Percentiles rank a stretch among this genome's conserved stretches.
Evolutionary conservation across 441 rosid species (phyloP).

Genomic region (Geranium incanum): DNA sequence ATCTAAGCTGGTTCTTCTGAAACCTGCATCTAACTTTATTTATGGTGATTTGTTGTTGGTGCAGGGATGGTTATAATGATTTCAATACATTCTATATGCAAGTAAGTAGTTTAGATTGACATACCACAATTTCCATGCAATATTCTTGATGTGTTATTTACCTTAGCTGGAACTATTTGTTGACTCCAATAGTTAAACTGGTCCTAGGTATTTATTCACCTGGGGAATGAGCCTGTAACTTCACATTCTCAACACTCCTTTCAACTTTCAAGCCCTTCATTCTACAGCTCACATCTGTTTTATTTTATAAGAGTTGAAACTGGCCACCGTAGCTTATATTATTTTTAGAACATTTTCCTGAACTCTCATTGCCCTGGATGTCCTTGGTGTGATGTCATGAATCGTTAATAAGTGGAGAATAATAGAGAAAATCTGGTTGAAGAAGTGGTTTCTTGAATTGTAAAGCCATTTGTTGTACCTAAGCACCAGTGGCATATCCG

Average conservation of each 20-base stretch:
- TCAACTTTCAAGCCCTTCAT: neutral
- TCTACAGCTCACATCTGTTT: neutral
- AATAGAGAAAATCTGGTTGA: neutral
- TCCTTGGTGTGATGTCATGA: neutral
- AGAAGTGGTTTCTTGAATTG: neutral
- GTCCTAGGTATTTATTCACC: neutral
- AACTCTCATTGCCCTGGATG: neutral
- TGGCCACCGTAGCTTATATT: neutral
- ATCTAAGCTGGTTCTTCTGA: slow-evolving; percentile 10
- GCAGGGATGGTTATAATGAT: slow-evolving; percentile 98
- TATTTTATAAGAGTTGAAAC: neutral
- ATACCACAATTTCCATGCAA: slow-evolving; percentile 5
- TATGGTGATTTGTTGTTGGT: slow-evolving; percentile 26
- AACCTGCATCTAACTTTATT: neutral
- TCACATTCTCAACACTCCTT: neutral
- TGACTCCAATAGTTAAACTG: neutral
- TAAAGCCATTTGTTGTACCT: neutral
- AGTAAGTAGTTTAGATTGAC: slow-evolving; percentile 44
- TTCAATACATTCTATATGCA: slow-evolving; percentile 99
- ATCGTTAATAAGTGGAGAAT: neutral
- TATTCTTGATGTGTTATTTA: neutral
- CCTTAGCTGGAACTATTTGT: slow-evolving; percentile 6
- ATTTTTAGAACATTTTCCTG: neutral
- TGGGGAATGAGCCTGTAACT: neutral
- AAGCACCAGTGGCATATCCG: neutral